phyloP scores from a whole-genome alignment of 2,329 filamentous ascomycete genomes.

The Colletotrichum higginsianum region DNA sequence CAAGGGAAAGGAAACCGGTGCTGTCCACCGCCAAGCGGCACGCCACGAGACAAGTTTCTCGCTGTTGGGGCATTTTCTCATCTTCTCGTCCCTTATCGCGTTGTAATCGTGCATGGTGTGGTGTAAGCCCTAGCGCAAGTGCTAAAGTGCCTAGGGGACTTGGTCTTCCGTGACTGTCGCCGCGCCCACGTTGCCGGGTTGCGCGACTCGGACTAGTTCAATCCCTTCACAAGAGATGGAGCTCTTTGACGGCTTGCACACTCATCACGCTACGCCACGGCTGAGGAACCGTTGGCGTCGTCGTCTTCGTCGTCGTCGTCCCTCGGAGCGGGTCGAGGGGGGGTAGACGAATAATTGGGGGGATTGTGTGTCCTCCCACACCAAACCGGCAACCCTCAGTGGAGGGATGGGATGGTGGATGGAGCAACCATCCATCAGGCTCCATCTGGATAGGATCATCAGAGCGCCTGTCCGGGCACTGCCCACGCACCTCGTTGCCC shows the following conservation, averaged over 20 bases:
- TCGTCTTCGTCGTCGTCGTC: not conserved
- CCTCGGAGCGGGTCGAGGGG: slow-evolving; percentile 19
- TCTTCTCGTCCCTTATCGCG: slow-evolving; percentile 7
- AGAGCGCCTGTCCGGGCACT: slow-evolving; percentile 40
- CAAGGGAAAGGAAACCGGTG: slow-evolving; percentile 26
- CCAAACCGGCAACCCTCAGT: slow-evolving; percentile 5
- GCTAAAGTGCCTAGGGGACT: slow-evolving; percentile 24
- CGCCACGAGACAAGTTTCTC: slow-evolving; percentile 13
- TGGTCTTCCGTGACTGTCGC: slow-evolving; percentile 1
- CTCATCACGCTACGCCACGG: slow-evolving; percentile 9
- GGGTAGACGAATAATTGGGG: not conserved
- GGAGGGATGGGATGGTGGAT: not conserved
- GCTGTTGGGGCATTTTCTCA: not conserved
- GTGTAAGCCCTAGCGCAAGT: slow-evolving; percentile 31
- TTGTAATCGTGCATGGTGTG: slow-evolving; percentile 10
- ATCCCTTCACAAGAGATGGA: not conserved
- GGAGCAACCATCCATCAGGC: slow-evolving; percentile 35
- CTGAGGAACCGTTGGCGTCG: not conserved
- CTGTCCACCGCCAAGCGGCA: slow-evolving; percentile 36
- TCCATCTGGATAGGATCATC: slow-evolving; percentile 39
- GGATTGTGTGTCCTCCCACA: not conserved
- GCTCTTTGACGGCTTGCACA: not conserved
- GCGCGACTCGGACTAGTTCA: slow-evolving; percentile 25
- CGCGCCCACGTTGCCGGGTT: slow-evolving; percentile 38
- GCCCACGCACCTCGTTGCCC: slow-evolving; percentile 35